Evolutionary conservation across 805 yeast species (phyloP).

Genomic region (Lipomyces japonicus): DNA sequence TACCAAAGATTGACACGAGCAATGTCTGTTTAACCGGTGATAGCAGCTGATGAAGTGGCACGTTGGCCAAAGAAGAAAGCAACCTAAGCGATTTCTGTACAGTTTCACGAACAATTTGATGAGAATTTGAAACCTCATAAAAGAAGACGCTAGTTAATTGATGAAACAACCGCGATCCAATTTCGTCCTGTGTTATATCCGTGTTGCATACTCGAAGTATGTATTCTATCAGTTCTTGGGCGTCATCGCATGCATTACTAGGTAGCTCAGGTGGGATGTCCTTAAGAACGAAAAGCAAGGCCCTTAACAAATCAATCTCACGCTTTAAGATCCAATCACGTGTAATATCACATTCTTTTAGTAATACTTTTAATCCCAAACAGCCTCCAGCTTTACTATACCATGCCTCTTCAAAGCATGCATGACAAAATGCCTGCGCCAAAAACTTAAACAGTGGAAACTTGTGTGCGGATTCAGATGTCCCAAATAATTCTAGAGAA

Average conservation of each 20-base stretch:
- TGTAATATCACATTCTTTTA: slow-evolving; percentile 65
- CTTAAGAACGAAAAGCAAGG: slow-evolving; percentile 81
- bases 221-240: slow-evolving; percentile 61
- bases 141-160: slow-evolving; percentile 84
- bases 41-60: slow-evolving; percentile 70
- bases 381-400: slow-evolving; percentile 87
- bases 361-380: slow-evolving; percentile 69
- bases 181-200: slow-evolving; percentile 57
- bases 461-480: slow-evolving; percentile 58
- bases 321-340: slow-evolving; percentile 67
- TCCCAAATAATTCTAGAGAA: slow-evolving; percentile 65
- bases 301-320: slow-evolving; percentile 79
- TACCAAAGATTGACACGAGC: slow-evolving; percentile 91
- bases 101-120: slow-evolving; percentile 73
- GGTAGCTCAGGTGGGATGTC: slow-evolving; percentile 91
- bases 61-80: slow-evolving; percentile 65
- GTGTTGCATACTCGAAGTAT: slow-evolving; percentile 64
- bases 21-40: slow-evolving; percentile 78
- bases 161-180: slow-evolving; percentile 68
- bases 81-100: slow-evolving; percentile 67
- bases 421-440: slow-evolving; percentile 79
- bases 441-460: slow-evolving; percentile 73
- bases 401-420: slow-evolving; percentile 86
- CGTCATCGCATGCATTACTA: slow-evolving; percentile 64
- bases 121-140: slow-evolving; percentile 88